Conservation (phyloP, 805 yeast species). For the Monosporozyma yasuniensis region DNA sequence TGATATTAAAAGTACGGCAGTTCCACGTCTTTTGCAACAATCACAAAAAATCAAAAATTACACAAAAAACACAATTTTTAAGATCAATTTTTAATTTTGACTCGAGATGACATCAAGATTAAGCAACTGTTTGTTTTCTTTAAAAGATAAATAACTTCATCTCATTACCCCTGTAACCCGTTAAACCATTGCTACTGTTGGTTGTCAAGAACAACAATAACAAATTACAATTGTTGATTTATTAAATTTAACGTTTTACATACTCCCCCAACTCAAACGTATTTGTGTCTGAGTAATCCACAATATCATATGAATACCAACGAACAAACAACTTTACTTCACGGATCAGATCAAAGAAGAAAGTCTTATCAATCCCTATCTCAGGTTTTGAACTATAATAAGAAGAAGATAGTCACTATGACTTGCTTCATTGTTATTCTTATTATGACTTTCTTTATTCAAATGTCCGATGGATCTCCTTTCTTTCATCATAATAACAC, state of each 20-base stretch:
- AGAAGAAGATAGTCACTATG: slow-evolving; percentile 1
- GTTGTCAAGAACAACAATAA: not conserved
- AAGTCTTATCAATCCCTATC: not conserved
- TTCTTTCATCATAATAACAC: not conserved
- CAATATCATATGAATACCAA: not conserved
- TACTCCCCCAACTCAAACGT: not conserved
- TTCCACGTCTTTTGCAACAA: not conserved
- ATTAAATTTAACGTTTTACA: not conserved
- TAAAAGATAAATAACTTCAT: not conserved
- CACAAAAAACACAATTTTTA: no score
- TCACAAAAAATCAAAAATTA: not conserved
- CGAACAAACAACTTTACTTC: not conserved
- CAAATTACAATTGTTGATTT: not conserved
- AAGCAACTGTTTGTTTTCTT: no score
- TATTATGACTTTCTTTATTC: slow-evolving; percentile 1
- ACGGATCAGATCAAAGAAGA: not conserved
- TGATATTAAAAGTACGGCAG: not conserved
- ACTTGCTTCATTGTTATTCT: slow-evolving; percentile 1
- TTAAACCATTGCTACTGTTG: not conserved
- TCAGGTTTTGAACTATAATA: not conserved
- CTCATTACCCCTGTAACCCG: not conserved
- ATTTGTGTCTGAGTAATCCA: not conserved
- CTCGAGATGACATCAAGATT: not conserved
- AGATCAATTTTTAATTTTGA: not conserved
- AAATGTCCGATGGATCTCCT: not conserved